Evolutionary conservation across 805 yeast genomes (phyloP), one percentile per base, ranked within the genome.

Genomic region (Cyberlindnera xishuangbannaensis): DNA sequence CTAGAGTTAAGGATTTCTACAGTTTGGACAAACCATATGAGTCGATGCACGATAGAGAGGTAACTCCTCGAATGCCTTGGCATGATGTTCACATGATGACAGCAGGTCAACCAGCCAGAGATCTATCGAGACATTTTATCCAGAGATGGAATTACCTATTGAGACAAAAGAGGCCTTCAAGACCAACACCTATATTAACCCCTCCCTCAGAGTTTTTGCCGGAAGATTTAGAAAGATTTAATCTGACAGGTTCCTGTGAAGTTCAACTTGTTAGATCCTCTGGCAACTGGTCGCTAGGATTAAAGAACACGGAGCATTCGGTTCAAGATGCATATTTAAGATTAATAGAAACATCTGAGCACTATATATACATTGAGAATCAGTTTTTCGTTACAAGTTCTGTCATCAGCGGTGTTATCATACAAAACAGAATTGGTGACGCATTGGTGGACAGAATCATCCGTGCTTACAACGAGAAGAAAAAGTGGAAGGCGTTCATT

Each of bases 61-160:
- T 57, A 14, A 70, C 74, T 15, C 97, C 98, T 3, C 73, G 99
- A 48, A 92, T 92, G 99, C 98, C 98, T 8, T 92, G 98, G 99
- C 99, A 92, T 58, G 99, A 92, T 68, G 85, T 92, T 24, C 97
- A 92, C 47, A 92, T 88, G 95, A 77, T 87, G 62, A 78, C 94
- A 1, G 75, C 88, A 3, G 99, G 99, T 11, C 94, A 88, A 50
- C 77, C 88, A 4, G 98, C 97, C 0, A 71, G 97, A 39, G 99
- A 92, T 56, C 59, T 90, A 33, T 73, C 95, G 0, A 73, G 98
- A 37, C 97, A 92, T 57, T 92, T 94, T 59, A 94, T 87, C 11
- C 98, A 92, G 62, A 73, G 99, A 49, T 92, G 98, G 98, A 92
- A 92, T 55, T 92, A 85, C 53, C 65, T 92, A 25, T 58, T 94